A percentile compares a stretch with the other conserved stretches of the same genome.
phyloP scores from a whole-genome alignment of 2,329 filamentous ascomycete genomes.

The Alternaria ethzedia region DNA sequence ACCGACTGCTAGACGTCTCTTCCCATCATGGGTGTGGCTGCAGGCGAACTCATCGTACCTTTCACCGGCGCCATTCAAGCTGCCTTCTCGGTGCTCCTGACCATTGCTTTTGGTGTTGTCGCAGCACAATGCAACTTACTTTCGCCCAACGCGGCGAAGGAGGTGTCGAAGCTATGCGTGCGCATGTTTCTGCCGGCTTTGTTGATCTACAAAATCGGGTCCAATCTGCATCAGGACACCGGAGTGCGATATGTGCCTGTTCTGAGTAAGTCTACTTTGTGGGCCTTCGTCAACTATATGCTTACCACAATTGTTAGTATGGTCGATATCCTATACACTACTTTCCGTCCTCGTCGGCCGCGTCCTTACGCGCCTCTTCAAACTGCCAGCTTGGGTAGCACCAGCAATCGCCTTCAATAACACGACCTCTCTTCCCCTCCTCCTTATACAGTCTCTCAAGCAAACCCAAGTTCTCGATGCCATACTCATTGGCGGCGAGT shows the following conservation, averaged over 20 bases:
- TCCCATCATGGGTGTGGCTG: slow-evolving; percentile 27
- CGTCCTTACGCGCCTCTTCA: slow-evolving; percentile 53
- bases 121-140: slow-evolving; percentile 60
- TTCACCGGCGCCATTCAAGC: slow-evolving; percentile 64
- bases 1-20: neutral
- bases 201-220: slow-evolving; percentile 61
- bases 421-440: slow-evolving; percentile 60
- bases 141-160: slow-evolving; percentile 56
- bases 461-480: slow-evolving; percentile 63
- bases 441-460: slow-evolving; percentile 60
- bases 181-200: slow-evolving; percentile 61
- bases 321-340: slow-evolving; percentile 59
- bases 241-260: slow-evolving; percentile 58
- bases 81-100: slow-evolving; percentile 61
- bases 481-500: slow-evolving; percentile 54
- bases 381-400: slow-evolving; percentile 60
- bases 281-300: neutral
- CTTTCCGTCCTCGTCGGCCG: slow-evolving; percentile 58
- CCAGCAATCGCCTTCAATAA: slow-evolving; percentile 65
- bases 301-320: slow-evolving; percentile 48
- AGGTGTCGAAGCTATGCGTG: slow-evolving; percentile 61
- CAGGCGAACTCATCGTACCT: slow-evolving; percentile 45
- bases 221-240: slow-evolving; percentile 57
- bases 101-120: slow-evolving; percentile 60
- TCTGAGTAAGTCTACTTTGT: slow-evolving; percentile 44